Conservation (phyloP, 1,139 yeast genomes). For the Diutina catenulata region DNA sequence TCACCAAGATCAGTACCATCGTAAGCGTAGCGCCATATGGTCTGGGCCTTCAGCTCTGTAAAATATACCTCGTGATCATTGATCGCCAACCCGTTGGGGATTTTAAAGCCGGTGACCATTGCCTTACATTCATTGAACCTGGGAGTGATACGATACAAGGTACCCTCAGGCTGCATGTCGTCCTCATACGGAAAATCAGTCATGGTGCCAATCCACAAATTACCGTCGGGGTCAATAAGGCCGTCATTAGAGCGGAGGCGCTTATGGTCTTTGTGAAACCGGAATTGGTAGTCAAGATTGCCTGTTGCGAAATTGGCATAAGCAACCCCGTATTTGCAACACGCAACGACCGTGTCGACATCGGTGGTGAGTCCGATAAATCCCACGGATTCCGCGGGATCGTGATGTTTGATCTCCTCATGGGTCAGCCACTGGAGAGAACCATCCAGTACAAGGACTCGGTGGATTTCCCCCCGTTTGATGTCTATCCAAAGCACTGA, state of each 20-base stretch:
- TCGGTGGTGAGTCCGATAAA: not conserved
- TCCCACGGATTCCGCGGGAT: not conserved
- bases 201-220: slow-evolving; percentile 70
- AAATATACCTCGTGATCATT: slow-evolving; percentile 10
- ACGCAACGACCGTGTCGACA: slow-evolving; percentile 23
- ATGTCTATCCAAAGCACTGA: not conserved
- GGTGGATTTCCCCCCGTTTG: slow-evolving; percentile 2
- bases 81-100: slow-evolving; percentile 12
- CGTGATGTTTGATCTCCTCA: not conserved
- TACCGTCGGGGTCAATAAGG: slow-evolving; percentile 55
- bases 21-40: slow-evolving; percentile 7
- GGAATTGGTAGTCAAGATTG: slow-evolving; percentile 28
- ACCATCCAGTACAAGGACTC: not conserved
- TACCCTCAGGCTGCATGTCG: slow-evolving; percentile 26
- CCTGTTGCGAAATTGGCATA: slow-evolving; percentile 31
- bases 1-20: slow-evolving; percentile 9
- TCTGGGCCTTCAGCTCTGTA: slow-evolving; percentile 9
- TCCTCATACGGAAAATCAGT: slow-evolving; percentile 34
- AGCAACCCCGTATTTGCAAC: slow-evolving; percentile 48
- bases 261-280: slow-evolving; percentile 27
- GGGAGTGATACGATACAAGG: slow-evolving; percentile 27
- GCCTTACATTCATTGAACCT: slow-evolving; percentile 21
- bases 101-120: slow-evolving; percentile 15
- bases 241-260: slow-evolving; percentile 66
- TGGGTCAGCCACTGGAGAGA: not conserved